These are phyloP conservation scores for Vitis riparia DNA, from an alignment of 164 flowering plant genomes.

Conservation along the genomic window DNA sequence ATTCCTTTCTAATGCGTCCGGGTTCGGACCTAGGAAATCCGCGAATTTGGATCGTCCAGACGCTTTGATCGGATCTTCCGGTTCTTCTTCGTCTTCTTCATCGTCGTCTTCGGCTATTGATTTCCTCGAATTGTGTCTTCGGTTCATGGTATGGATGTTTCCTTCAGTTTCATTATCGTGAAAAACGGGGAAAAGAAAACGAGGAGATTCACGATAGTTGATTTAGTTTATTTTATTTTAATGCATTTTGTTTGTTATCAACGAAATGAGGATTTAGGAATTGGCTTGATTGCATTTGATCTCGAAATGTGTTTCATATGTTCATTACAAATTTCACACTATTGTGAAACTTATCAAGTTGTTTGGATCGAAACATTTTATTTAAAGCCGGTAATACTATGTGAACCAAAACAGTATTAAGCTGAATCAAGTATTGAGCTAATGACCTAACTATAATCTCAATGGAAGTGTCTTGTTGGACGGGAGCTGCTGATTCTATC, in stretches of 20 bases:
- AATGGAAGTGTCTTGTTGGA: no score
- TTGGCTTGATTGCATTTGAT: neutral
- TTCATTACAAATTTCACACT: neutral
- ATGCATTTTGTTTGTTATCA: no score
- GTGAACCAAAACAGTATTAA: no score
- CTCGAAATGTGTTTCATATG: neutral
- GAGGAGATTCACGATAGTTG: no score
- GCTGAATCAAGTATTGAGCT: no score
- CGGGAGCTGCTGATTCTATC: neutral
- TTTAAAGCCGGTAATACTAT: neutral
- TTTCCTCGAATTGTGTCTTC: slow-evolving; percentile 86
- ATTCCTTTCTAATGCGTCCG: slow-evolving; percentile 10
- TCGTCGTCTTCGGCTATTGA: slow-evolving; percentile 69
- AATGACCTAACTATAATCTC: no score
- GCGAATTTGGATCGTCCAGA: slow-evolving; percentile 5
- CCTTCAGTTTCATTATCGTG: neutral
- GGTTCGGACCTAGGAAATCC: slow-evolving; percentile 23
- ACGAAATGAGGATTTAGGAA: neutral
- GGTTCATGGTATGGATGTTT: slow-evolving; percentile 64
- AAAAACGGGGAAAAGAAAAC: neutral
- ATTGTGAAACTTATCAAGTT: no score
- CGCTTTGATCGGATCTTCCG: slow-evolving; percentile 11
- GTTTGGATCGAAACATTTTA: neutral
- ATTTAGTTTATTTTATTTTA: no score
- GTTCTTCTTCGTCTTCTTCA: slow-evolving; percentile 27